A percentile compares a stretch with the other conserved stretches of the same genome.
phyloP scores from a whole-genome alignment of 2,329 filamentous ascomycete genomes.

The Epichloe brachyelytri region DNA sequence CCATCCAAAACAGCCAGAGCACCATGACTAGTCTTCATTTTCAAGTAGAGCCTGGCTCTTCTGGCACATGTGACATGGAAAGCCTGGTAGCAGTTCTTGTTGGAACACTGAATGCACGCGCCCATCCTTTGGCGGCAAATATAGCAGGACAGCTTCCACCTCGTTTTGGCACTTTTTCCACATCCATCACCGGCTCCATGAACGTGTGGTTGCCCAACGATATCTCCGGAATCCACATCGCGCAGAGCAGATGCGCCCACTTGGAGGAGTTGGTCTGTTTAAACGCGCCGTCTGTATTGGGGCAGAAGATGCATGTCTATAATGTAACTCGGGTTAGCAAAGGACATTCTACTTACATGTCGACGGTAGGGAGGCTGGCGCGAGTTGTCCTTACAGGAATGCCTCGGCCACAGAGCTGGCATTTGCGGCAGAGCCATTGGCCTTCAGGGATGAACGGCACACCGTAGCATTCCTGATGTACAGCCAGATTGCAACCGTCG shows the following conservation, averaged over 20 bases:
- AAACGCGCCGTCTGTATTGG: slow-evolving; percentile 93
- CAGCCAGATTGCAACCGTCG: slow-evolving; percentile 91
- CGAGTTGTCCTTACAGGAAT: slow-evolving; percentile 49
- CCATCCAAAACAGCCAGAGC: slow-evolving; percentile 66
- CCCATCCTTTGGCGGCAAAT: slow-evolving; percentile 97
- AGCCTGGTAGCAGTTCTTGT: slow-evolving; percentile 92
- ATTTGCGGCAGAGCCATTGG: slow-evolving; percentile 95
- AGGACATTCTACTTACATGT: not conserved
- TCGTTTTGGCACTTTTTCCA: slow-evolving; percentile 89
- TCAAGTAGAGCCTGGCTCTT: slow-evolving; percentile 73
- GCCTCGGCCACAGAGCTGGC: slow-evolving; percentile 84
- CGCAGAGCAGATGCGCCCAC: slow-evolving; percentile 92
- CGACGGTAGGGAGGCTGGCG: not conserved
- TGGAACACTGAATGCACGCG: slow-evolving; percentile 94
- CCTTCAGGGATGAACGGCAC: slow-evolving; percentile 98
- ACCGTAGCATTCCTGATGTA: slow-evolving; percentile 97
- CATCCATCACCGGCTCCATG: slow-evolving; percentile 96
- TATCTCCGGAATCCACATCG: slow-evolving; percentile 97
- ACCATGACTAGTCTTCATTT: slow-evolving; percentile 90
- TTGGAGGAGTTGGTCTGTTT: slow-evolving; percentile 95
- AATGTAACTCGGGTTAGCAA: not conserved
- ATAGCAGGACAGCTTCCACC: slow-evolving; percentile 91
- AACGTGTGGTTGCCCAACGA: slow-evolving; percentile 91
- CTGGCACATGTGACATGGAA: slow-evolving; percentile 96
- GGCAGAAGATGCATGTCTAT: slow-evolving; percentile 92